Conservation (phyloP, 495 filamentous ascomycete genomes). For the Hypomontagnella submonticulosa region DNA sequence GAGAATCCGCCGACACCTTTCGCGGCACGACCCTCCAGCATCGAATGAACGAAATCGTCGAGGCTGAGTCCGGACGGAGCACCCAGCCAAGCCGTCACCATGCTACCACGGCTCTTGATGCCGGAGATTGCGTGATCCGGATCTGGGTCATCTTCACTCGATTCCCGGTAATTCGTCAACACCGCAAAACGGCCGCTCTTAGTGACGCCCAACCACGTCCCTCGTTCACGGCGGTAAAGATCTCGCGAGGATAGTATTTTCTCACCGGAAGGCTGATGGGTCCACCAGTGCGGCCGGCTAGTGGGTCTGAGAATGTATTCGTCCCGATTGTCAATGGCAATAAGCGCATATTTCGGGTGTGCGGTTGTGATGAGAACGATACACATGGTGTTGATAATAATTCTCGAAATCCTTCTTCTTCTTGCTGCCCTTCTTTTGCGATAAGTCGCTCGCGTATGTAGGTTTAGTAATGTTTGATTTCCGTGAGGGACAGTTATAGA, state of each 20-base stretch:
- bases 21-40: conserved; percentile 73
- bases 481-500: conserved; percentile 9
- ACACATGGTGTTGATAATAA: conserved; percentile 73
- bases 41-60: conserved; percentile 72
- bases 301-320: conserved; percentile 94
- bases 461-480: conserved; percentile 3
- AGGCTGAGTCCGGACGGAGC: conserved; percentile 59
- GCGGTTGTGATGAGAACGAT: conserved; percentile 90
- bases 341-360: conserved; percentile 89
- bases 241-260: conserved; percentile 63
- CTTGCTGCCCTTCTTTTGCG: background rate
- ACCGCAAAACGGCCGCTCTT: conserved; percentile 85
- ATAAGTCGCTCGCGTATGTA: background rate
- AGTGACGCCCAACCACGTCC: conserved; percentile 96
- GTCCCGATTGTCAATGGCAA: conserved; percentile 94
- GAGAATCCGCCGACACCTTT: conserved; percentile 90
- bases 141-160: conserved; percentile 60
- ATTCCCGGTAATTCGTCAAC: conserved; percentile 94
- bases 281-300: conserved; percentile 85
- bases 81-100: conserved; percentile 89
- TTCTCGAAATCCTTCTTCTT: background rate
- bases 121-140: conserved; percentile 64
- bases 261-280: conserved; percentile 49
- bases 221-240: conserved; percentile 65
- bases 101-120: conserved; percentile 77